Conservation (phyloP, 352 stramenopile species). For the Blastocystis sp. region DNA sequence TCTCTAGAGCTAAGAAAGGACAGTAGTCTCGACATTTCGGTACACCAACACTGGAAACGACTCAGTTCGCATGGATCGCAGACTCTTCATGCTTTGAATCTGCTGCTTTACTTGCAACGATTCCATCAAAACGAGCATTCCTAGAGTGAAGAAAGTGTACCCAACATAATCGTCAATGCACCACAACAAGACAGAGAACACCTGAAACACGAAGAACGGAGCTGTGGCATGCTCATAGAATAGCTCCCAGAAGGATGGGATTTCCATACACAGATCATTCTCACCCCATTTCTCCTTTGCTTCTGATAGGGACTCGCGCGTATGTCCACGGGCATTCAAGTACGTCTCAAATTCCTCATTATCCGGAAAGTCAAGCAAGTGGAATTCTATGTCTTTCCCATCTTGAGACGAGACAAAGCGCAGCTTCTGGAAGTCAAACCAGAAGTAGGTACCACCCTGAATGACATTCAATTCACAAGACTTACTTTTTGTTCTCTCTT, state of each 20-base stretch:
- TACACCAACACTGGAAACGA: conserved; percentile 58
- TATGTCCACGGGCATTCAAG: conserved; percentile 15
- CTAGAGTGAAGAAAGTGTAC: conserved; percentile 96
- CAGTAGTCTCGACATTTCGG: conserved; percentile 12
- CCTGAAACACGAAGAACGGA: conserved; percentile 96
- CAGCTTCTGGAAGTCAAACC: conserved; percentile 46
- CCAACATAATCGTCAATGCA: conserved; percentile 98
- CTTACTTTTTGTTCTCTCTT: neutral
- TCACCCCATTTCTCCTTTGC: conserved; percentile 59
- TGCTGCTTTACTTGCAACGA: conserved; percentile 86
- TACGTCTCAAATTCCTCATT: neutral
- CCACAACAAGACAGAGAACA: conserved; percentile 95
- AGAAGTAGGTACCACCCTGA: neutral
- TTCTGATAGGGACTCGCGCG: neutral
- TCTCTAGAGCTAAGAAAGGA: conserved; percentile 63
- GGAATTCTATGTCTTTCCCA: neutral
- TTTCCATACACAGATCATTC: conserved; percentile 63
- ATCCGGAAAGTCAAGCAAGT: conserved; percentile 24
- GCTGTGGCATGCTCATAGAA: conserved; percentile 92
- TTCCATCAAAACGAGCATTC: conserved; percentile 96
- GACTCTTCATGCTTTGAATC: conserved; percentile 85
- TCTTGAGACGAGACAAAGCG: neutral
- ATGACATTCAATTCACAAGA: neutral
- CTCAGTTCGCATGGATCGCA: conserved; percentile 82
- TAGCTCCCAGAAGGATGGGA: conserved; percentile 63